Evolutionary conservation across 352 stramenopile species (phyloP), one percentile per base, ranked within the genome.

Genomic region (Thalassiosira livingstoniorum): DNA sequence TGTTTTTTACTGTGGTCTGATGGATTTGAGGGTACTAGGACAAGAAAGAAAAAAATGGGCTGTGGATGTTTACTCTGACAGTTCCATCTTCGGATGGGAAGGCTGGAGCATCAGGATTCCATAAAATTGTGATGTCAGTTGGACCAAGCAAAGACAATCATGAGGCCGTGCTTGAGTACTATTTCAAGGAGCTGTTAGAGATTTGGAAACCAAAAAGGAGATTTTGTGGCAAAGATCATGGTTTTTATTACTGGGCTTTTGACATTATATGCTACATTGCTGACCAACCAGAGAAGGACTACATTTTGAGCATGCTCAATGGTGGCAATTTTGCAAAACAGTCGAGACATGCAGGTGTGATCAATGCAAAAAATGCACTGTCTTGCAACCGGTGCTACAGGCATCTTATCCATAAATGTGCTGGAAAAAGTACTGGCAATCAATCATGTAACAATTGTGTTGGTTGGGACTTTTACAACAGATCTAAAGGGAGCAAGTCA

Each of bases 1-100:
- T 4, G 32, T 25, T 13, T 73, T 25, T 3, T 63, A 7, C 23
- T 72, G 2, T 79, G 71, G 71, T 53, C 58, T 35, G 71, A 79
- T 71, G 61, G 71, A 31, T 79, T 79, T 39, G 7, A 54, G 7
- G 15, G 71, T 3, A 31, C 23, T 32, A 65, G 4, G 3, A 32
- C 54, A 21, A 45, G 35, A 37, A n/a, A 72, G 25, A 72, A 64
- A 27, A 71, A 10, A 72, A 72, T 47, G 65, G 55, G 34, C 21
- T 79, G 21, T 79, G 71, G 71, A 79, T 72, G 27, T n/a, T 71
- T 18, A 72, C 61, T n/a, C 27, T 72, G 13, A 79, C 58, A 25
- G 25, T 79, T 31, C 29, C n/a, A 13, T 10, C 25, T 34, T 2
- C n/a, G 2, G 34, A 70, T 15, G 69, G 55, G 23, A 39, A 21